Evolutionary conservation across 352 stramenopile genomes (phyloP).

Genomic region (Globisporangium heterothallicum): DNA sequence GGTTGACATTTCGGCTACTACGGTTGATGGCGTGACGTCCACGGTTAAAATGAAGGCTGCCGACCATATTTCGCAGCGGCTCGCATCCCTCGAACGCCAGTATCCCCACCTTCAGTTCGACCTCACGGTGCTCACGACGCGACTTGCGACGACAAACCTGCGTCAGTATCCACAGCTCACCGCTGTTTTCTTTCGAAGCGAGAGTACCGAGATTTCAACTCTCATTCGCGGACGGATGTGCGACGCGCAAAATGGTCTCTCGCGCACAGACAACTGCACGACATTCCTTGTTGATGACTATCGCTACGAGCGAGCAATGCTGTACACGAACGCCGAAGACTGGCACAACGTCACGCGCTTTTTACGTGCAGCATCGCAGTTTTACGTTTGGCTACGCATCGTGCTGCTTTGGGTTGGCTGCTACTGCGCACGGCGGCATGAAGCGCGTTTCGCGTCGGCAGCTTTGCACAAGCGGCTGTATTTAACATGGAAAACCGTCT

Average conservation of each 20-base stretch:
- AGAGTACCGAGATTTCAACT: not conserved
- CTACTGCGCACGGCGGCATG: slow-evolving; percentile 5
- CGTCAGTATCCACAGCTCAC: not conserved
- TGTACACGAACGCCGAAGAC: slow-evolving; percentile 30
- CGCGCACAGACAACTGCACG: not conserved
- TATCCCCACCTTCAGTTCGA: slow-evolving; percentile 26
- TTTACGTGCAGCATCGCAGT: slow-evolving; percentile 25
- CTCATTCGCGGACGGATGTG: slow-evolving; percentile 1
- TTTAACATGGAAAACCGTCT: slow-evolving; percentile 4
- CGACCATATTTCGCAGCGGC: slow-evolving; percentile 21
- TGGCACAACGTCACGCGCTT: slow-evolving; percentile 22
- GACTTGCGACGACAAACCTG: not conserved
- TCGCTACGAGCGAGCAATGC: slow-evolving; percentile 23
- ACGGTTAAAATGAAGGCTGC: slow-evolving; percentile 8
- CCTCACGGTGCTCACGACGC: slow-evolving; percentile 17
- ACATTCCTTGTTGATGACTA: slow-evolving; percentile 14
- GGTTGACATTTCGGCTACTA: slow-evolving; percentile 3
- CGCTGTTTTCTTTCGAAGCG: not conserved
- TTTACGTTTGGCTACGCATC: slow-evolving; percentile 23
- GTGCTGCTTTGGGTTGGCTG: slow-evolving; percentile 1
- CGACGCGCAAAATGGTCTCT: not conserved
- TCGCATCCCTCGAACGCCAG: slow-evolving; percentile 17
- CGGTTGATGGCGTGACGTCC: slow-evolving; percentile 9
- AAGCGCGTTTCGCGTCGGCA: not conserved
- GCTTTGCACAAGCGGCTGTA: not conserved